Conservation (phyloP, 2,329 filamentous ascomycete species). For the Talaromyces rugulosus region DNA sequence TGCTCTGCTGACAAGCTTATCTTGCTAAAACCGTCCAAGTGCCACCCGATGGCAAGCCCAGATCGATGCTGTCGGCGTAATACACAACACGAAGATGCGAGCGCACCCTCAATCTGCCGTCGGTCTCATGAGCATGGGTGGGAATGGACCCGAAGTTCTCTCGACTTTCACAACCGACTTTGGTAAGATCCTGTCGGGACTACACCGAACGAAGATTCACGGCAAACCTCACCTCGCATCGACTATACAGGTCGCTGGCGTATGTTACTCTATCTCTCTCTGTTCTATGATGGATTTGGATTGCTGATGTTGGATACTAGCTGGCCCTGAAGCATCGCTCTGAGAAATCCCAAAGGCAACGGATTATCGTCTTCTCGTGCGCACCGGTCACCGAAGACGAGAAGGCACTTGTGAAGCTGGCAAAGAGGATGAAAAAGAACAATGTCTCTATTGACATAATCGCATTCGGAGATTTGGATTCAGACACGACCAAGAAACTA, state of each 20-base stretch:
- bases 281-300: not conserved
- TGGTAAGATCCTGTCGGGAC: constrained; percentile 86
- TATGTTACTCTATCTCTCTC: constrained; percentile 48
- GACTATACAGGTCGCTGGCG: constrained; percentile 89
- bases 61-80: constrained; percentile 87
- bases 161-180: constrained; percentile 95
- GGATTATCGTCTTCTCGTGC: constrained; percentile 96
- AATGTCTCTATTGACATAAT: constrained; percentile 92
- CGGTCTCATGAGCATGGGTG: constrained; percentile 98
- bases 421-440: constrained; percentile 99
- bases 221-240: constrained; percentile 85
- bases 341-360: constrained; percentile 94
- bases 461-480: constrained; percentile 88
- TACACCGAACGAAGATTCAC: constrained; percentile 91
- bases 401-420: constrained; percentile 80
- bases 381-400: constrained; percentile 86
- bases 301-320: constrained; percentile 44
- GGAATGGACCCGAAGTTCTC: constrained; percentile 93
- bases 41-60: constrained; percentile 96
- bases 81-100: constrained; percentile 93
- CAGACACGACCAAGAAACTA: constrained; percentile 83
- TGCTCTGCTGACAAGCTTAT: constrained; percentile 12
- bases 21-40: constrained; percentile 46
- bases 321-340: constrained; percentile 95
- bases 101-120: constrained; percentile 96